Conservation (phyloP, 257 asterid genomes). For the Solanum piurae region DNA sequence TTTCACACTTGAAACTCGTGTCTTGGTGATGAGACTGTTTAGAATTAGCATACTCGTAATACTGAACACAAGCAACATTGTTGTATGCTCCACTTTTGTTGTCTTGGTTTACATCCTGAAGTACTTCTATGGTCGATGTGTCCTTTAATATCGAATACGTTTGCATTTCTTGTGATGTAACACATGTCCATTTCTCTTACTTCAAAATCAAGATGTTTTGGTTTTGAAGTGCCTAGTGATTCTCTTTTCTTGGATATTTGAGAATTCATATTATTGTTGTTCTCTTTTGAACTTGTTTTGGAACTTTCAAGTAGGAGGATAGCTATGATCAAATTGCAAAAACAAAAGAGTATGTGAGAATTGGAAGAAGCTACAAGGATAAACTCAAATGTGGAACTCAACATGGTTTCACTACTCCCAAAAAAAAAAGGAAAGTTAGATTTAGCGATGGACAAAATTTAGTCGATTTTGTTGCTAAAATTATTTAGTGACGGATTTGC, state of each 20-base stretch:
- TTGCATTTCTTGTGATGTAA: not conserved
- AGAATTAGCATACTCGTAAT: not conserved
- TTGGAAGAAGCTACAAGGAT: slow-evolving; percentile 44
- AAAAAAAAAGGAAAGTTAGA: not conserved
- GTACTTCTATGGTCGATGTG: not conserved
- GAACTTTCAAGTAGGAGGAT: slow-evolving; percentile 33
- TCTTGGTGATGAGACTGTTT: not conserved
- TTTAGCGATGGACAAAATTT: not conserved
- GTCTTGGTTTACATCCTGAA: not conserved
- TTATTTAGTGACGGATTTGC: not conserved
- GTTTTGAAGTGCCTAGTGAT: not conserved
- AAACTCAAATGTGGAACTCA: slow-evolving; percentile 35
- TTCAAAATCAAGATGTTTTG: not conserved
- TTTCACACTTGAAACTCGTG: not conserved
- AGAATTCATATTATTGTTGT: not conserved
- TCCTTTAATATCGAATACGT: not conserved
- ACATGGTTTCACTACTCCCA: not conserved
- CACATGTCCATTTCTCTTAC: not conserved
- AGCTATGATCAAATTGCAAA: slow-evolving; percentile 50
- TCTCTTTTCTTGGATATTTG: not conserved
- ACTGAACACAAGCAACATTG: not conserved
- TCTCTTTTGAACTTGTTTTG: slow-evolving; percentile 8
- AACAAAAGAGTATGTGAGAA: slow-evolving; percentile 42
- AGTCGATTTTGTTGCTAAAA: too few relatives aligned
- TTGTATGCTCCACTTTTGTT: not conserved